Evolutionary conservation across 169 alveolate genomes (phyloP).

Genomic region (Sarcocystis neurona): DNA sequence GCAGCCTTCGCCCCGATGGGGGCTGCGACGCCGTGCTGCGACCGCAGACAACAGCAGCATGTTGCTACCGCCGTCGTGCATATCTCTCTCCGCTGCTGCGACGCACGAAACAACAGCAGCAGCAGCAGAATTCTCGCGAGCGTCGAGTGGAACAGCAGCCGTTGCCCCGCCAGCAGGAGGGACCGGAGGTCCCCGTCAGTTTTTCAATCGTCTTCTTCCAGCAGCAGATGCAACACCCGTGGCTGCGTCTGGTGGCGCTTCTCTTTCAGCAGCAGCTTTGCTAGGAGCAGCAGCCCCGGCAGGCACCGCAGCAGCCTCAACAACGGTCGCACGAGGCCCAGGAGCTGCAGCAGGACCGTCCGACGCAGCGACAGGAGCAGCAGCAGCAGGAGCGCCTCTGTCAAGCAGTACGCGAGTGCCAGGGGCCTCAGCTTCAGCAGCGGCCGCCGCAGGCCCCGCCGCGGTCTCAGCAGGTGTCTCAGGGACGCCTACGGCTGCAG

Average conservation of each 20-base stretch:
- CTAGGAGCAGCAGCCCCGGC: constrained; percentile 7
- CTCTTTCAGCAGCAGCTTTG: constrained; percentile 1
- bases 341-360: too few relatives aligned
- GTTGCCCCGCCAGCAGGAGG: background rate
- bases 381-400: background rate
- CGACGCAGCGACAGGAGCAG: too few relatives aligned
- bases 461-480: background rate
- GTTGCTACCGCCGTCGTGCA: background rate
- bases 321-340: background rate
- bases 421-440: background rate
- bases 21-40: too few relatives aligned
- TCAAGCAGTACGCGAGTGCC: background rate
- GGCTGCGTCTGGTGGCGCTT: background rate
- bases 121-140: background rate
- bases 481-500: background rate
- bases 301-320: constrained; percentile 5
- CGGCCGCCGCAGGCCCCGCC: background rate
- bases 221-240: background rate
- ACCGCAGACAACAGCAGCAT: too few relatives aligned
- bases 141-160: background rate
- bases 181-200: background rate
- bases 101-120: background rate
- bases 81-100: background rate
- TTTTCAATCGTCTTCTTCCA: background rate
- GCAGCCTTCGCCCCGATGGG: too few relatives aligned